phyloP scores from a whole-genome alignment of 2,329 filamentous ascomycete species.

The Exutisphaerella laricina region DNA sequence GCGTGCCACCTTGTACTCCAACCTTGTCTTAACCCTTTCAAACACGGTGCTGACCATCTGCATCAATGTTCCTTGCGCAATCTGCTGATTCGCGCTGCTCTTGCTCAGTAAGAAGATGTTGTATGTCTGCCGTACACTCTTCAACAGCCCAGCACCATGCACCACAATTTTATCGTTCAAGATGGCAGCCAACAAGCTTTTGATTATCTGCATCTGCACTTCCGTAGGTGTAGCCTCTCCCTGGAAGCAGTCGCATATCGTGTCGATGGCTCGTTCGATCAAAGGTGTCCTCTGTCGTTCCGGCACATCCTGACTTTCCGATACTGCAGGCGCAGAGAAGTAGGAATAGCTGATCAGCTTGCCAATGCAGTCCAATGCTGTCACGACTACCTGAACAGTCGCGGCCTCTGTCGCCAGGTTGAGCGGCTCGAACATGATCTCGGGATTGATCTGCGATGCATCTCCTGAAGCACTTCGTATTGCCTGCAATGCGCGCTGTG shows the following conservation, averaged over 20 bases:
- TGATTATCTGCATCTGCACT: slow-evolving; percentile 96
- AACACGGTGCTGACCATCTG: slow-evolving; percentile 99
- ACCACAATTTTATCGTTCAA: slow-evolving; percentile 99
- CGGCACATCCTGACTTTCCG: slow-evolving; percentile 31
- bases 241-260: slow-evolving; percentile 98
- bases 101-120: slow-evolving; percentile 97
- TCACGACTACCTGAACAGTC: slow-evolving; percentile 79
- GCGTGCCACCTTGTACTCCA: slow-evolving; percentile 81
- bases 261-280: slow-evolving; percentile 96
- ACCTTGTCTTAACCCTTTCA: slow-evolving; percentile 78
- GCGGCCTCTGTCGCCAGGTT: slow-evolving; percentile 83
- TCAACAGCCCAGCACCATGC: slow-evolving; percentile 89
- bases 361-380: slow-evolving; percentile 93
- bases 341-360: slow-evolving; percentile 99
- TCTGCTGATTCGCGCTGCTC: slow-evolving; percentile 89
- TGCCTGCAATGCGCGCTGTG: slow-evolving; percentile 73
- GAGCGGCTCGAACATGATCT: slow-evolving; percentile 84
- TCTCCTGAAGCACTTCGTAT: slow-evolving; percentile 72
- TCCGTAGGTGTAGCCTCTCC: slow-evolving; percentile 88
- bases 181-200: slow-evolving; percentile 89
- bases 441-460: slow-evolving; percentile 75
- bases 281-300: slow-evolving; percentile 54
- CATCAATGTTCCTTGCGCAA: slow-evolving; percentile 91
- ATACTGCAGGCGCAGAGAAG: slow-evolving; percentile 64
- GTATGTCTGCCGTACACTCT: slow-evolving; percentile 96